Evolutionary conservation across 768 basidiomycete genomes (phyloP).

Genomic region (Chalciporus pseudorubinellus): DNA sequence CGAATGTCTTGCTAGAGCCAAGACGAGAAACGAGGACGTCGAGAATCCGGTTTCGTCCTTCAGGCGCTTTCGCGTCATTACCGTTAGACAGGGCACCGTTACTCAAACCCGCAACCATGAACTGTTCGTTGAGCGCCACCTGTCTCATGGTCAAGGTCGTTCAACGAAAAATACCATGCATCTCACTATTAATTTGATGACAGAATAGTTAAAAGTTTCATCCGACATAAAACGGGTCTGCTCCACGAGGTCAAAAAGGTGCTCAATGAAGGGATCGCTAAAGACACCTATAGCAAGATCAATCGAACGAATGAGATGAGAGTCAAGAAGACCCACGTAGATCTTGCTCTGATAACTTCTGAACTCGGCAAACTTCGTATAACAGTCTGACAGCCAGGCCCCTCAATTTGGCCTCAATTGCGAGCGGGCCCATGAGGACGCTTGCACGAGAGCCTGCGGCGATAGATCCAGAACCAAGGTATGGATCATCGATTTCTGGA

Average conservation of each 20-base stretch:
- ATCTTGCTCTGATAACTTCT: constrained; percentile 75
- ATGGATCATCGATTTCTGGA: constrained; percentile 63
- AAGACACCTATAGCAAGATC: constrained; percentile 59
- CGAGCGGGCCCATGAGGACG: constrained; percentile 45
- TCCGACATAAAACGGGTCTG: constrained; percentile 84
- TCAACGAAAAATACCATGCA: not conserved
- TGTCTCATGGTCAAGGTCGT: constrained; percentile 31
- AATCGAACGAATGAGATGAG: not conserved
- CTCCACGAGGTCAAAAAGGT: constrained; percentile 91
- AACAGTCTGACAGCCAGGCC: constrained; percentile 69
- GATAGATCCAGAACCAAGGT: constrained; percentile 37
- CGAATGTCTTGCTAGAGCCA: constrained; percentile 90
- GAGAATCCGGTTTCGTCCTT: constrained; percentile 74
- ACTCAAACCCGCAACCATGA: constrained; percentile 84
- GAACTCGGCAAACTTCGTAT: constrained; percentile 92
- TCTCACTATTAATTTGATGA: constrained; percentile 90
- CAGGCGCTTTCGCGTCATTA: constrained; percentile 31
- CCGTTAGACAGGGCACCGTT: constrained; percentile 21
- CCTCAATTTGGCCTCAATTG: constrained; percentile 83
- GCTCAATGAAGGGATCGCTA: constrained; percentile 79
- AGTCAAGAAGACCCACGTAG: constrained; percentile 54
- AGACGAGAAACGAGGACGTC: constrained; percentile 80
- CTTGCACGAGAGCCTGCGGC: constrained; percentile 35
- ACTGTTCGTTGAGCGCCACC: constrained; percentile 96
- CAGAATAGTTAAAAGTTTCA: constrained; percentile 91